phyloP scores from a whole-genome alignment of 106 monocot species.

The Vanilla planifolia region DNA sequence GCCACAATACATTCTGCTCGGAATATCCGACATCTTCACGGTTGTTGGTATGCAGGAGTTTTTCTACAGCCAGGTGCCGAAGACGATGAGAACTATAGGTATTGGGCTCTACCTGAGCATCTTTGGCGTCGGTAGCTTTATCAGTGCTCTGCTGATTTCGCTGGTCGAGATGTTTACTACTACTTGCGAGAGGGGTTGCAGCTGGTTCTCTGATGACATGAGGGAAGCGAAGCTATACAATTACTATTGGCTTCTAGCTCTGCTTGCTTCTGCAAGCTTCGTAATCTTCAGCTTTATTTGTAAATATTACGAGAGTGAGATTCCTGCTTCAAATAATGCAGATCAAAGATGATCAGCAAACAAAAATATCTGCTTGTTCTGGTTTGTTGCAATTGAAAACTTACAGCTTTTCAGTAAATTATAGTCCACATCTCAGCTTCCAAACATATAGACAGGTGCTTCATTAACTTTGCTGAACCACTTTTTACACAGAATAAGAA shows the following conservation, averaged over 20 bases:
- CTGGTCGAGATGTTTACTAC: conserved; percentile 37
- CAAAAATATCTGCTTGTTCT: too few relatives aligned
- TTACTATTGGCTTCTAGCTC: conserved; percentile 81
- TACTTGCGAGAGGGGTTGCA: conserved; percentile 2
- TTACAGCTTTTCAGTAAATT: too few relatives aligned
- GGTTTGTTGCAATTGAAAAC: too few relatives aligned
- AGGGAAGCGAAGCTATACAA: conserved; percentile 55
- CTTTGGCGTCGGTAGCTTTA: conserved; percentile 79
- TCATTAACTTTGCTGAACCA: too few relatives aligned
- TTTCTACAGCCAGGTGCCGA: conserved; percentile 77
- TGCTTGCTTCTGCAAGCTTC: conserved; percentile 60
- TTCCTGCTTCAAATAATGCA: neutral
- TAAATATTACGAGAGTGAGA: conserved; percentile 22
- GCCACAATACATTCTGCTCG: conserved; percentile 82
- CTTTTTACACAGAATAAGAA: too few relatives aligned
- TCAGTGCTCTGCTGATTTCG: conserved; percentile 59
- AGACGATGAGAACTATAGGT: conserved; percentile 69
- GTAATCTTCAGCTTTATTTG: conserved; percentile 43
- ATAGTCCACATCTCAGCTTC: too few relatives aligned
- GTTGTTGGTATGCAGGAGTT: conserved; percentile 98
- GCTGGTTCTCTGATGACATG: conserved; percentile 86
- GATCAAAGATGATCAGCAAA: neutral
- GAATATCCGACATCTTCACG: conserved; percentile 76
- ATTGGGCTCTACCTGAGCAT: conserved; percentile 88
- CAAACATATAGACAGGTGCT: too few relatives aligned